A percentile compares a stretch with the other conserved stretches of the same genome.
These are phyloP conservation scores for Aspergillus novoparasiticus DNA, from an alignment of 2,329 filamentous ascomycete species.

Conservation along the genomic window DNA sequence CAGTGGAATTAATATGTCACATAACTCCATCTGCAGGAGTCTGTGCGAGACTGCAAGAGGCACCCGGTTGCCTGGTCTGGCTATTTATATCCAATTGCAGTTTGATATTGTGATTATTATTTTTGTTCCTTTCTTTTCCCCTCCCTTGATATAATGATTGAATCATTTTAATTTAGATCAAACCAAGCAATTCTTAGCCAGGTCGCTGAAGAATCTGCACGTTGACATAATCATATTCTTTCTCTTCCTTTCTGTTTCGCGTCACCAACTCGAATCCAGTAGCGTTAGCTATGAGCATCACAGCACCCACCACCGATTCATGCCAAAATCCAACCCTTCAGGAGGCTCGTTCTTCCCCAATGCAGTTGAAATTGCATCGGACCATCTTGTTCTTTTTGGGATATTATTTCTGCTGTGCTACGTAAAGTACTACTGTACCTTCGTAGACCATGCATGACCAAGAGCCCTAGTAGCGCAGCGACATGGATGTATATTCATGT, in stretches of 20 bases:
- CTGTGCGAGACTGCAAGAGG: not conserved
- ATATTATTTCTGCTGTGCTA: not conserved
- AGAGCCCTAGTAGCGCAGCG: not conserved
- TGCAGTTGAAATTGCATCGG: not conserved
- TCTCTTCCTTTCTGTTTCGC: not conserved
- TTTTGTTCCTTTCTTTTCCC: not conserved
- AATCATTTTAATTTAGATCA: not conserved
- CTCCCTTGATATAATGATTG: not conserved
- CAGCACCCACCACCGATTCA: not conserved
- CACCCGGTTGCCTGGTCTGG: not conserved
- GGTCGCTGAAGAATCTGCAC: not conserved
- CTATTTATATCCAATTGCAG: not conserved
- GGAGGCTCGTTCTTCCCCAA: not conserved
- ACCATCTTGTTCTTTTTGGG: not conserved
- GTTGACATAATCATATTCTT: not conserved
- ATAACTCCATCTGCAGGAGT: not conserved
- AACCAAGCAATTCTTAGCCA: not conserved
- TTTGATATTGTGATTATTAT: not conserved
- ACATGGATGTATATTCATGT: not conserved
- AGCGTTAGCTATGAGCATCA: not conserved
- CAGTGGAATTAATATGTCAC: not conserved
- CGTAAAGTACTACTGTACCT: not conserved
- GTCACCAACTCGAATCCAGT: not conserved
- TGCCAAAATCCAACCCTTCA: too few relatives aligned
- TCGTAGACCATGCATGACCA: not conserved